These are phyloP conservation scores for Rusavskia elegans DNA, from an alignment of 495 filamentous ascomycete genomes.

Conservation along the genomic window DNA sequence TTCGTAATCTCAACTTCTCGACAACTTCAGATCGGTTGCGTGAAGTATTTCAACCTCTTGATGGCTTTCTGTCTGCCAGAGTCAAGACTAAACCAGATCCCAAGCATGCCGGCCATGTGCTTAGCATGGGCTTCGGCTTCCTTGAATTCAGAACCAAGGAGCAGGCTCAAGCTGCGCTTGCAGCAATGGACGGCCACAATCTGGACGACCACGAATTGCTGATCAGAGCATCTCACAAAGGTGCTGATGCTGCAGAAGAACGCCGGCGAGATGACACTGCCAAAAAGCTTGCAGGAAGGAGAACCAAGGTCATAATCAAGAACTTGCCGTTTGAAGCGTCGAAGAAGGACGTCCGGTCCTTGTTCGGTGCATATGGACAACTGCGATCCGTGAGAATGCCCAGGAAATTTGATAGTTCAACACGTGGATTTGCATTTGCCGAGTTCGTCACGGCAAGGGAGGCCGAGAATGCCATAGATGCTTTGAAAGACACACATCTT, in stretches of 20 bases:
- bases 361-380: slow-evolving; percentile 82
- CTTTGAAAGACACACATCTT: slow-evolving; percentile 84
- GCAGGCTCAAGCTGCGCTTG: slow-evolving; percentile 61
- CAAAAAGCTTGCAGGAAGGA: slow-evolving; percentile 54
- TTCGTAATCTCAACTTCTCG: slow-evolving; percentile 86
- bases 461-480: slow-evolving; percentile 82
- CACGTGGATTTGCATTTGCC: slow-evolving; percentile 92
- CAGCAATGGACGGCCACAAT: slow-evolving; percentile 70
- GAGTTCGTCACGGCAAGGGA: slow-evolving; percentile 87
- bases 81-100: slow-evolving; percentile 81
- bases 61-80: slow-evolving; percentile 69
- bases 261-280: slow-evolving; percentile 61
- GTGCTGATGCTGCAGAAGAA: slow-evolving; percentile 73
- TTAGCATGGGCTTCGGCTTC: slow-evolving; percentile 97
- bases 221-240: slow-evolving; percentile 72
- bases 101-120: slow-evolving; percentile 62
- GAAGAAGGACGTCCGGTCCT: slow-evolving; percentile 74
- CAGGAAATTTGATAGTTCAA: slow-evolving; percentile 75
- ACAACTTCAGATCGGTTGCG: slow-evolving; percentile 62
- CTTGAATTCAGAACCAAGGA: slow-evolving; percentile 66
- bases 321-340: slow-evolving; percentile 92
- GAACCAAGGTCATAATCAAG: slow-evolving; percentile 93
- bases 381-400: slow-evolving; percentile 84
- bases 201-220: slow-evolving; percentile 74
- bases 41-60: slow-evolving; percentile 59